These are phyloP conservation scores for Cyclotella sp. DNA, from an alignment of 108 stramenopile genomes.

Conservation along the genomic window DNA sequence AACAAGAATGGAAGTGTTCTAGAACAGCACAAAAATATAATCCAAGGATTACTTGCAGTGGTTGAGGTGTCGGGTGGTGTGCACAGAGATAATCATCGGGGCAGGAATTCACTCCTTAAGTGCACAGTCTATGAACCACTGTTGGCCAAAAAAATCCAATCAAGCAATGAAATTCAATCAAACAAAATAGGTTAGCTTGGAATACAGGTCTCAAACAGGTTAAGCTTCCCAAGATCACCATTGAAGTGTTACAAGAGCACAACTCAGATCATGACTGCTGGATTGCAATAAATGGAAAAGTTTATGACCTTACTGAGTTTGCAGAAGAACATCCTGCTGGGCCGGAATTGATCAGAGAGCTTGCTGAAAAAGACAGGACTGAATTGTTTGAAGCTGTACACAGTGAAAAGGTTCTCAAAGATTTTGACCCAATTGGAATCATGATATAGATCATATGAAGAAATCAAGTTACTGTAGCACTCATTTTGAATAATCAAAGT, in stretches of 20 bases:
- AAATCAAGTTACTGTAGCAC: too few relatives aligned
- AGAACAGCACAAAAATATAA: conserved; percentile 37
- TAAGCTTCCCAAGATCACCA: conserved; percentile 55
- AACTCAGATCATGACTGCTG: conserved; percentile 85
- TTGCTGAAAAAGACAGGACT: conserved; percentile 87
- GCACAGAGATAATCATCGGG: conserved; percentile 81
- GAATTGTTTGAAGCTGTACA: conserved; percentile 87
- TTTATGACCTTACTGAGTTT: conserved; percentile 93
- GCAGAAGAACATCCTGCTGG: conserved; percentile 93
- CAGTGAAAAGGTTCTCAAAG: conserved; percentile 76
- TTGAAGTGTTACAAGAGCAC: conserved; percentile 79
- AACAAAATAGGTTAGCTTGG: conserved; percentile 17
- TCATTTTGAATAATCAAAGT: too few relatives aligned
- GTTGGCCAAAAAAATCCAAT: conserved; percentile 86
- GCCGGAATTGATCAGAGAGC: conserved; percentile 76
- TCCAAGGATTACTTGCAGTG: conserved; percentile 72
- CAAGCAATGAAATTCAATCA: conserved; percentile 30
- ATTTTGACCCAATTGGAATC: conserved; percentile 67
- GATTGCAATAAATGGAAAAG: conserved; percentile 86
- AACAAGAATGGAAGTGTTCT: conserved; percentile 74
- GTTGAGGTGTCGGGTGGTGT: conserved; percentile 87
- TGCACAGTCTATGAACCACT: conserved; percentile 87
- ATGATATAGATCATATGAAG: background rate
- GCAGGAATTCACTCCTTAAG: conserved; percentile 90
- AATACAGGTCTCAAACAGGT: conserved; percentile 12